Evolutionary conservation across 176 grass and related monocot genomes (phyloP), one percentile per base, ranked within the genome.

Genomic region (Zoysia japonica): DNA sequence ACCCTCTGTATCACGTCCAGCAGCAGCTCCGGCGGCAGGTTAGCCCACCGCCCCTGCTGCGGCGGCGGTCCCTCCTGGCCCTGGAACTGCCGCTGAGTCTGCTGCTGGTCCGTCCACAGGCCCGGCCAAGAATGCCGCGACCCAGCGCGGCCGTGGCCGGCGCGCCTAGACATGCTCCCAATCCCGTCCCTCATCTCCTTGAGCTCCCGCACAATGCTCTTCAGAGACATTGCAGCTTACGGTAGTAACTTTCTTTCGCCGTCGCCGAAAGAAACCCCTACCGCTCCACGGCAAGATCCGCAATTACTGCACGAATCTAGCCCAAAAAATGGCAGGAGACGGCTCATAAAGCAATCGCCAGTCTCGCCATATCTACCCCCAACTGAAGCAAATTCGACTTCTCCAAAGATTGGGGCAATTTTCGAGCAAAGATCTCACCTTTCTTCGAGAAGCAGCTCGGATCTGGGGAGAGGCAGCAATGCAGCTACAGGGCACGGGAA

Each of bases 1-100:
- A 99, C 83, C 86, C 90, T 86, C 80, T 90, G 96, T 70, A 99
- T 94, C 70, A 99, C 90, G 61, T 99, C 96, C n/a, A 99, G 64
- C 20, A 99, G 86, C 81, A 99, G 68, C 80, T 99, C 96, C 55
- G 90, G 90, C 50, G 96, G 96, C 68, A 99, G 81, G 83, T 99
- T 88, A 16, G 96, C 90, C 96, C 96, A 99, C 74, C 84, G 89
- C 51, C 96, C 92, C 61, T 90, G 91, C 82, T 77, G 80, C 78
- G 64, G 84, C 19, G 85, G 76, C 91, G 71, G 79, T 19, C 41
- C 82, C 72, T 86, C 87, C 65, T 86, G 90, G 52, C 84, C 73
- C 61, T 81, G 78, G 62, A 74, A 75, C 74, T 80, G 83, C 52
- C 53, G 81, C 69, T 70, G 86, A 46, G 6, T 60, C 46, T 78